Conservation (phyloP, 345 rosid genomes). For the Eucalyptus marginata region DNA sequence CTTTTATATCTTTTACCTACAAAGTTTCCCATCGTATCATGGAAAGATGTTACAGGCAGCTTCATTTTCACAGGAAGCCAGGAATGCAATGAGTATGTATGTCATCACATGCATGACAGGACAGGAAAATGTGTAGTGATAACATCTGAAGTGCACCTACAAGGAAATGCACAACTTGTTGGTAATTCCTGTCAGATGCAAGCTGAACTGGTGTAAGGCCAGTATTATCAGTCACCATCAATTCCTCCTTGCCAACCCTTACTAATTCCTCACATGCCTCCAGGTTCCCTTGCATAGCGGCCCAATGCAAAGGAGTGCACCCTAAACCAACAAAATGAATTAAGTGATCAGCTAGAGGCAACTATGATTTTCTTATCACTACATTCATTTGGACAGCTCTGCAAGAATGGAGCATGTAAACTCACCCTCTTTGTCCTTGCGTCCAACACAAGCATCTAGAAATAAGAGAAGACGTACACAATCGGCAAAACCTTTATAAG, state of each 20-base stretch:
- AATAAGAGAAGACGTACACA: conserved; percentile 86
- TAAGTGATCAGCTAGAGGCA: not conserved
- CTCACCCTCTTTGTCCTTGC: conserved; percentile 92
- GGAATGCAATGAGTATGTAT: not conserved
- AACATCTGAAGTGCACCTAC: conserved; percentile 39
- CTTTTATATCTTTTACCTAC: not conserved
- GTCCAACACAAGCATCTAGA: conserved; percentile 81
- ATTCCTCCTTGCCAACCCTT: conserved; percentile 96
- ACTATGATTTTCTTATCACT: not conserved
- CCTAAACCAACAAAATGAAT: conserved; percentile 26
- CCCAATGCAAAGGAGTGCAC: conserved; percentile 98
- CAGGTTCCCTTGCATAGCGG: conserved; percentile 92
- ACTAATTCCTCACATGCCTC: conserved; percentile 95
- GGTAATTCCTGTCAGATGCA: conserved; percentile 90
- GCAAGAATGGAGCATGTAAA: not conserved
- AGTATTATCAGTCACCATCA: conserved; percentile 77
- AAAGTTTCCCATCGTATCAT: not conserved
- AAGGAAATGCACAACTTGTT: conserved; percentile 97
- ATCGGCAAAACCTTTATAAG: conserved; percentile 97
- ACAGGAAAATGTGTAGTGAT: not conserved
- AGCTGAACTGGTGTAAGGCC: conserved; percentile 99
- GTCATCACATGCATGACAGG: not conserved
- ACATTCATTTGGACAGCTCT: not conserved
- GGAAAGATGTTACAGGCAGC: not conserved
- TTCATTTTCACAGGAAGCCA: not conserved